A percentile compares a stretch with the other conserved stretches of the same genome.
These are phyloP conservation scores for Hanseniaspora sp. DNA, from an alignment of 1,139 yeast genomes.

Conservation along the genomic window DNA sequence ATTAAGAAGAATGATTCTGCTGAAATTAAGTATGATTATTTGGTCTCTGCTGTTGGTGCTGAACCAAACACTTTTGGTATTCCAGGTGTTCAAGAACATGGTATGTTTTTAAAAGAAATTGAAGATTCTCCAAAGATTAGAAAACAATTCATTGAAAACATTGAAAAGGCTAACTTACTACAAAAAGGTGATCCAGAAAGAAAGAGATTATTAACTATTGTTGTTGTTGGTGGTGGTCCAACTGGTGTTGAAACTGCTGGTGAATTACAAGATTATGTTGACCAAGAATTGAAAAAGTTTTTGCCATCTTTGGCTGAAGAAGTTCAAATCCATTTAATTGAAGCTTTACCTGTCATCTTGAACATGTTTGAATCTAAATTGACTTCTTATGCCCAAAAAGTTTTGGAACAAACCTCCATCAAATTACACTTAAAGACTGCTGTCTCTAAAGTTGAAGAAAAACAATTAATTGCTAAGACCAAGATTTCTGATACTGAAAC, in stretches of 20 bases:
- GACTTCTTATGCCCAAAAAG: conserved; percentile 76
- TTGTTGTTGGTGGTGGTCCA: conserved; percentile 88
- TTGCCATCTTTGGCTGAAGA: conserved; percentile 78
- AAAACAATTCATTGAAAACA: conserved; percentile 58
- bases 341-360: conserved; percentile 81
- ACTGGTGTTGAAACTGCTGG: conserved; percentile 88
- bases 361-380: conserved; percentile 78
- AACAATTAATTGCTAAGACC: conserved; percentile 58
- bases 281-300: conserved; percentile 79
- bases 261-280: conserved; percentile 84
- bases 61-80: conserved; percentile 74
- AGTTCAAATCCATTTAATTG: conserved; percentile 73
- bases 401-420: conserved; percentile 65
- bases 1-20: conserved; percentile 30
- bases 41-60: conserved; percentile 77
- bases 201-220: conserved; percentile 59
- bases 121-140: conserved; percentile 72
- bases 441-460: conserved; percentile 72
- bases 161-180: conserved; percentile 63
- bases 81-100: conserved; percentile 69
- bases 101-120: conserved; percentile 75
- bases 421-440: conserved; percentile 72
- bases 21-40: conserved; percentile 50
- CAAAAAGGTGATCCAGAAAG: conserved; percentile 69
- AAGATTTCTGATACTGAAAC: conserved; percentile 50